Conservation (phyloP, 345 rosid species). For the Gossypium longicalyx region DNA sequence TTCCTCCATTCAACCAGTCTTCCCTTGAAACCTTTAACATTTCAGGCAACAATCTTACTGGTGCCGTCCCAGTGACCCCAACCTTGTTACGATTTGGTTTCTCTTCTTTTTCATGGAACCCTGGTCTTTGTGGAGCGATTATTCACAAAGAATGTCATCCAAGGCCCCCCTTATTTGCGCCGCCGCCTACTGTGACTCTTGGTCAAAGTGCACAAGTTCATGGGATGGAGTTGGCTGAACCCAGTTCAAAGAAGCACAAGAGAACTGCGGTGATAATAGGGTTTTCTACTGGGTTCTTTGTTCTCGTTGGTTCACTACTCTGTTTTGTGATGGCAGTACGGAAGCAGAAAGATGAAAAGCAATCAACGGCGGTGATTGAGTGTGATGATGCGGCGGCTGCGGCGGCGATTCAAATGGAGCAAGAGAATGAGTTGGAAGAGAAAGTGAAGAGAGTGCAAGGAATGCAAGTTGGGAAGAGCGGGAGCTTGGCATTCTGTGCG, state of each 20-base stretch:
- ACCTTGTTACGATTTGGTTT: constrained; percentile 47
- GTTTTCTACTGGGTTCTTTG: constrained; percentile 44
- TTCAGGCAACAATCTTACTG: constrained; percentile 64
- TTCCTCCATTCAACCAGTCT: constrained; percentile 82
- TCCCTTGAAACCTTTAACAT: constrained; percentile 59
- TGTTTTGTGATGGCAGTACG: constrained; percentile 49
- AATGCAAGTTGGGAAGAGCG: constrained; percentile 68
- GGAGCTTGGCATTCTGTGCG: constrained; percentile 77
- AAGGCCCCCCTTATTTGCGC: constrained; percentile 57
- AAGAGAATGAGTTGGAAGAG: constrained; percentile 73
- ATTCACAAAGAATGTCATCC: constrained; percentile 68
- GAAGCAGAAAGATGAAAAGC: constrained; percentile 35
- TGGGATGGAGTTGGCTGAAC: constrained; percentile 37
- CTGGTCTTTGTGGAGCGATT: constrained; percentile 84
- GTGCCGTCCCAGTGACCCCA: constrained; percentile 64
- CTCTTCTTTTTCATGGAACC: constrained; percentile 60
- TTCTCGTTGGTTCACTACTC: constrained; percentile 47
- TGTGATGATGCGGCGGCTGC: constrained; percentile 40
- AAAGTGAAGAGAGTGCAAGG: constrained; percentile 67
- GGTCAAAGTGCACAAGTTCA: constrained; percentile 50
- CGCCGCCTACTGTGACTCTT: constrained; percentile 39
- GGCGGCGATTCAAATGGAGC: constrained; percentile 60
- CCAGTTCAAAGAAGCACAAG: constrained; percentile 33
- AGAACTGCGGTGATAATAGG: constrained; percentile 44
- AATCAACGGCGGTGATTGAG: constrained; percentile 22